A percentile compares a stretch with the other conserved stretches of the same genome.
Evolutionary conservation across 2,329 filamentous ascomycete species (phyloP).

Genomic region (Penicillium aurantiogriseum): DNA sequence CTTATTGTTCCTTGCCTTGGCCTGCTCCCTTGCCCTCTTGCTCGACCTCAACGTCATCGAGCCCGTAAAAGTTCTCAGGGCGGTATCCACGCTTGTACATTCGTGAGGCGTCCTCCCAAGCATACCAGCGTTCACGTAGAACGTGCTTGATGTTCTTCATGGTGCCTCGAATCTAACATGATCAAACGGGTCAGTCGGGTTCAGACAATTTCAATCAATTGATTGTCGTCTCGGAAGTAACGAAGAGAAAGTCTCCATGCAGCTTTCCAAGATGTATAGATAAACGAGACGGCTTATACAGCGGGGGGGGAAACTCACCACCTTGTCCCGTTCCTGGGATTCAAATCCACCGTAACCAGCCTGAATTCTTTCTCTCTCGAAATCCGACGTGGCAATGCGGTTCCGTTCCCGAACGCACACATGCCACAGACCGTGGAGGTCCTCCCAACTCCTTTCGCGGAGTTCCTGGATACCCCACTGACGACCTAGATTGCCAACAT

Average conservation of each 20-base stretch:
- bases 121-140: conserved; percentile 83
- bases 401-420: conserved; percentile 89
- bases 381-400: conserved; percentile 72
- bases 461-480: conserved; percentile 84
- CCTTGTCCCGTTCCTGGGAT: conserved; percentile 59
- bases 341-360: conserved; percentile 74
- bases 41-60: conserved; percentile 21
- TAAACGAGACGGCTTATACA: not conserved
- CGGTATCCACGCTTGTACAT: conserved; percentile 39
- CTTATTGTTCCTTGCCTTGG: not conserved
- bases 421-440: conserved; percentile 92
- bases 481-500: conserved; percentile 54
- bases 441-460: conserved; percentile 86
- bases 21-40: conserved; percentile 5
- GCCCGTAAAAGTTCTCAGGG: conserved; percentile 26
- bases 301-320: conserved; percentile 55
- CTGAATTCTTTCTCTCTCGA: conserved; percentile 66
- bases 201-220: not conserved
- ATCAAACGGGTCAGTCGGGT: not conserved
- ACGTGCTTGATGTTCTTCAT: conserved; percentile 80
- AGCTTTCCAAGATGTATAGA: not conserved
- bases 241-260: too few relatives aligned
- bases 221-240: not conserved
- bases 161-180: conserved; percentile 66
- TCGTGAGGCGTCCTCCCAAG: conserved; percentile 58